Base-by-base conservation (phyloP, 768 basidiomycete species). In the Trametes meyenii region DNA sequence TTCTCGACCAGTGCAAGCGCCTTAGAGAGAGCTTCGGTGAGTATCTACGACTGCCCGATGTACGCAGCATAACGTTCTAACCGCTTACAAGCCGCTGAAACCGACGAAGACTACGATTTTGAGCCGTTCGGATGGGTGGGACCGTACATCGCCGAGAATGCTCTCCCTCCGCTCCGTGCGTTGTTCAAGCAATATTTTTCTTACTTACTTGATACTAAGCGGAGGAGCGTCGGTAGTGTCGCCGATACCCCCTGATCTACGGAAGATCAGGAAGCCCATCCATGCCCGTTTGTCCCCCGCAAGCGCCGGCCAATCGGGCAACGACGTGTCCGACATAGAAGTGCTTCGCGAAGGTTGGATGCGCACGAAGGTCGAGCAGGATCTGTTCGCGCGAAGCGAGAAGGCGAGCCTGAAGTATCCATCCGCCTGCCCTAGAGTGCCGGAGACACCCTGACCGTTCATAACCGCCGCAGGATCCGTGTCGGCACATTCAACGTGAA, bases 401-500 rank as follows among this genome's bases (percentile, higher is more conserved):
- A 58, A 38, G 56, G 45, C 49, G 39, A 17, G 12, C 23, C 63
- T 64, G 17, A 64, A 58, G 72, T 70, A 36, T 13, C 6, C 35
- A 10, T 11, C 4, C 19, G n/a, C 10, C 35, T 40, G 19, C 38
- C 21, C 24, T 11, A 40, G n/a, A 1, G 21, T 17, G 19, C 19
- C 11, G 38, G 21, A 24, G 43, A 35, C 26, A 40, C 55, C 55
- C 51, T 61, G 56, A 65, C 59, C 55, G 49, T 49, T 6, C 11
- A 14, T 33, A 33, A 5, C n/a, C 24, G 38, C 13, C 62, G 48
- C 49, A 90, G 89, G 35, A 69, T 93, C 50, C 86, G 89, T 6
- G 61, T 89, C 17, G 90, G 92, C 21, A 90, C 89, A 0, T 94
- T 94, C 77, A 94, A 94, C 66, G 91, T 94, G 48, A 92, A 92